Evolutionary conservation across 306 rosid species (phyloP), one percentile per base, ranked within the genome.

Genomic region (Coriaria nepalensis): DNA sequence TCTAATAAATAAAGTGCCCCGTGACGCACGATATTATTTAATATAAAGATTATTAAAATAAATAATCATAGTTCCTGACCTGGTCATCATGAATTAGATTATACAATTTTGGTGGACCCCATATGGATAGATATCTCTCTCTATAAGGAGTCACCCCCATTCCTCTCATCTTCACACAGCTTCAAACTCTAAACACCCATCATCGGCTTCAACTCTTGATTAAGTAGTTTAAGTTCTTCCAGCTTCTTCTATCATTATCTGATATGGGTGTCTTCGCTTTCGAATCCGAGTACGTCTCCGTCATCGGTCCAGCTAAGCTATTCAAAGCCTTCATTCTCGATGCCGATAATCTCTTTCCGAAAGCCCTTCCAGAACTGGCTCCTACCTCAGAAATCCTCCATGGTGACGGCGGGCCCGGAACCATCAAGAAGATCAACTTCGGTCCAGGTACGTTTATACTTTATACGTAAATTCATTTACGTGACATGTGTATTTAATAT

Each of bases 311-410:
- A 11, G 38, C 52, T 32, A 70, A 61, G 47, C 1, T 78, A 59
- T 83, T 83, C 79, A 73, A 79, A 79, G 84, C 82, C 60, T 59
- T 78, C 67, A 45, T 83, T 54, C 76, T 83, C 15, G 82, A 79
- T 42, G 83, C 60, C 13, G 69, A 69, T 41, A 66, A 60, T 53
- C 80, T 76, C 57, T 13, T 79, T 0, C 82, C 83, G 40, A 76
- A 83, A 65, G 47, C 78, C 7, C 41, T 73, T 12, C 86, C 86
- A 0, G 73, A 73, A 13, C 75, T 76, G 10, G 15, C 75, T 33
- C 64, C 70, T 54, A 43, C 41, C 4, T 4, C 60, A 50, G 79
- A 84, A 35, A 63, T 75, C 9, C 44, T 77, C 35, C 75, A 75
- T 68, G 92, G 92, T 55, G 49, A 73, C 49, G 94, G 86, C 6